phyloP scores from a whole-genome alignment of 2,329 filamentous ascomycete species.

The Diaporthe batatas region DNA sequence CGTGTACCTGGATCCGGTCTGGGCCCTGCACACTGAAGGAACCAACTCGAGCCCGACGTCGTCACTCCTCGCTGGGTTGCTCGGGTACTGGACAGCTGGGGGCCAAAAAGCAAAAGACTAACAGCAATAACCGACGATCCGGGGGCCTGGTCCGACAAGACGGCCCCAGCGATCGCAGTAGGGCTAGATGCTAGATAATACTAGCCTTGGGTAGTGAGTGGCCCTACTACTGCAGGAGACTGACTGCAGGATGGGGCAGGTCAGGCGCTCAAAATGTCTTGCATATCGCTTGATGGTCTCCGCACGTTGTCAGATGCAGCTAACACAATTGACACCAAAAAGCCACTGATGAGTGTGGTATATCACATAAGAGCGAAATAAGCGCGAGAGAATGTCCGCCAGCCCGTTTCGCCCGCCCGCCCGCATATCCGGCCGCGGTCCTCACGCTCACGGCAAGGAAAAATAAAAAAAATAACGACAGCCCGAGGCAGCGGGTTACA shows the following conservation, averaged over 20 bases:
- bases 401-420: neutral
- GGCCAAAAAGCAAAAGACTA: neutral
- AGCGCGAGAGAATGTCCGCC: slow-evolving; percentile 27
- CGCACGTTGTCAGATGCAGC: slow-evolving; percentile 31
- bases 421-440: slow-evolving; percentile 25
- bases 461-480: neutral
- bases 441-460: neutral
- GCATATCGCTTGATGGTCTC: slow-evolving; percentile 25
- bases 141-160: slow-evolving; percentile 8
- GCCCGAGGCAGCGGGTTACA: neutral
- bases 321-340: slow-evolving; percentile 12
- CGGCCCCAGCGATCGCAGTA: slow-evolving; percentile 2
- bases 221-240: slow-evolving; percentile 29
- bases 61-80: neutral
- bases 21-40: neutral
- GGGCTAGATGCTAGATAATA: slow-evolving; percentile 1
- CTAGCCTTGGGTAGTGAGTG: neutral
- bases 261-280: slow-evolving; percentile 34
- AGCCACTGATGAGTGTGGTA: neutral
- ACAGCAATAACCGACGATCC: slow-evolving; percentile 8
- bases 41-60: neutral
- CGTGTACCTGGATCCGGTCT: slow-evolving; percentile 8
- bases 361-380: neutral
- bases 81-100: neutral
- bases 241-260: slow-evolving; percentile 9